A percentile compares a stretch with the other conserved stretches of the same genome.
phyloP scores from a whole-genome alignment of 78 protist species.

The Tieghemostelium lacteum region DNA sequence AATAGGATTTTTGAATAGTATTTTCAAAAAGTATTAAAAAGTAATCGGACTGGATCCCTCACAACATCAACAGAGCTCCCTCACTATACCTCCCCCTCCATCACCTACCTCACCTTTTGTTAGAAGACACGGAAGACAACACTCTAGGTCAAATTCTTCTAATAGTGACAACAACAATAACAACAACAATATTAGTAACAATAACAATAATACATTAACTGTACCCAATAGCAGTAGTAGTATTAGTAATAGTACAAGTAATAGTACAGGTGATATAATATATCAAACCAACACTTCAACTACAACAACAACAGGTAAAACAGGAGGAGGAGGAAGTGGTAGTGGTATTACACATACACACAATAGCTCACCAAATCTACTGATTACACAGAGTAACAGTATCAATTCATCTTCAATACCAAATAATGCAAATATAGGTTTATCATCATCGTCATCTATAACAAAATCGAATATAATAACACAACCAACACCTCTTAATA shows the following conservation, averaged over 20 bases:
- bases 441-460: neutral
- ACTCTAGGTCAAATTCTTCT: slow-evolving; percentile 50
- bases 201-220: neutral
- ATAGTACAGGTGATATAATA: neutral
- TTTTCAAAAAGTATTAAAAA: too few species aligned
- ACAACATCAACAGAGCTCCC: slow-evolving; percentile 19
- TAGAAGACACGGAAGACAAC: slow-evolving; percentile 56
- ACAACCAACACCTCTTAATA: neutral
- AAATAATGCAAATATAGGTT: neutral
- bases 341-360: neutral
- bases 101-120: slow-evolving; percentile 67
- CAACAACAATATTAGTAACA: neutral
- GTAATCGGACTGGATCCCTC: slow-evolving; percentile 63
- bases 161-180: neutral
- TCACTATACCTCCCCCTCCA: slow-evolving; percentile 70
- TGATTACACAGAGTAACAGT: neutral
- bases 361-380: neutral
- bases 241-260: slow-evolving; percentile 11
- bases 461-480: neutral
- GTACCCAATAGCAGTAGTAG: neutral
- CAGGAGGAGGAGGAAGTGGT: neutral
- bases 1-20: too few species aligned
- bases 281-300: neutral
- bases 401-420: slow-evolving; percentile 1
- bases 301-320: slow-evolving; percentile 17